Conservation (phyloP, 768 basidiomycete species). For the Phylloporus sp. region DNA sequence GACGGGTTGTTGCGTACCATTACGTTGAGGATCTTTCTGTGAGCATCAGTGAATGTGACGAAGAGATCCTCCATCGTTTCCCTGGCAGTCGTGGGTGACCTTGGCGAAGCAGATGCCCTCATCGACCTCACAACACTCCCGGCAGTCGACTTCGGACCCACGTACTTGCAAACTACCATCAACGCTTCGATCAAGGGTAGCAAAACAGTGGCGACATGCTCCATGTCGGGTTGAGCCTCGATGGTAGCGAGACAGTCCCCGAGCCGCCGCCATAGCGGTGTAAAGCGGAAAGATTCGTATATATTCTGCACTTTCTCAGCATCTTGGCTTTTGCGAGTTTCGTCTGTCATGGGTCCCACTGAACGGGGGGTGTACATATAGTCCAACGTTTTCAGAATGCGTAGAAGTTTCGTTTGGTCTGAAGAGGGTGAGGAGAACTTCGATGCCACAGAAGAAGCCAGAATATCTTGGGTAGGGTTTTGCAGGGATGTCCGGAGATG, state of each 20-base stretch:
- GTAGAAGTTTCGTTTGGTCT: conserved; percentile 91
- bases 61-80: conserved; percentile 90
- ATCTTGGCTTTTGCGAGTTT: conserved; percentile 46
- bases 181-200: conserved; percentile 93
- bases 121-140: conserved; percentile 46
- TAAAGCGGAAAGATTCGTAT: conserved; percentile 89
- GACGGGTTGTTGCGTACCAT: conserved; percentile 99
- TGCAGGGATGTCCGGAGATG: conserved; percentile 66
- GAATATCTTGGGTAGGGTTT: conserved; percentile 48
- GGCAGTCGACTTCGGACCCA: conserved; percentile 58
- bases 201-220: conserved; percentile 88
- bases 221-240: conserved; percentile 73
- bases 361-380: conserved; percentile 82
- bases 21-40: conserved; percentile 89
- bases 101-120: conserved; percentile 65
- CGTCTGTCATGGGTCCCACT: conserved; percentile 37
- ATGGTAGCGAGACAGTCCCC: conserved; percentile 86
- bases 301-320: conserved; percentile 82
- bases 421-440: conserved; percentile 95
- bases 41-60: conserved; percentile 87
- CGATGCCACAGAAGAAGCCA: conserved; percentile 68
- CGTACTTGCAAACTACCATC: conserved; percentile 98
- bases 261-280: conserved; percentile 81
- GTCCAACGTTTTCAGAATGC: conserved; percentile 95
- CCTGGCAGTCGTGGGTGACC: conserved; percentile 60